Evolutionary conservation across 1,284 basidiomycete species (phyloP).

Genomic region (Melanopsichium pennsylvanicum): DNA sequence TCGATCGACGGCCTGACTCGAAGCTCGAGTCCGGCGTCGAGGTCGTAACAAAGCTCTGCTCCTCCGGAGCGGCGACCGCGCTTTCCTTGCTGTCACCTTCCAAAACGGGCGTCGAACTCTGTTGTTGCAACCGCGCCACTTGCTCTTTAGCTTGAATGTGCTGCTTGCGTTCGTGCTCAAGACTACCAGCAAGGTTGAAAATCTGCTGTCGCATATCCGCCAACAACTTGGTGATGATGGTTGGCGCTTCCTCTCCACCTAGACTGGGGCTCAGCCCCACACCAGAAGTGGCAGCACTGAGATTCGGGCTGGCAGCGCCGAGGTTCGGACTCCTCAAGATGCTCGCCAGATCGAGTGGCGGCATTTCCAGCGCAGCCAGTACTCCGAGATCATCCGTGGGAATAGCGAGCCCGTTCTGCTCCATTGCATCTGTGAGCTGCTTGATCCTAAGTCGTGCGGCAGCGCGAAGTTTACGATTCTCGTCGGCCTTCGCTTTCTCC

Average conservation of each 20-base stretch:
- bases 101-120: not conserved
- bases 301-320: constrained; percentile 33
- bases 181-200: constrained; percentile 60
- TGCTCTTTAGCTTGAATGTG: constrained; percentile 52
- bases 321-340: constrained; percentile 47
- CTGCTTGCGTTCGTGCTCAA: constrained; percentile 61
- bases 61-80: not conserved
- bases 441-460: constrained; percentile 48
- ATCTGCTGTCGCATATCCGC: constrained; percentile 65
- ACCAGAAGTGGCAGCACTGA: constrained; percentile 4
- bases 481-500: constrained; percentile 53
- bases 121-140: constrained; percentile 30
- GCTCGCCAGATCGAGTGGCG: constrained; percentile 30
- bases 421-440: constrained; percentile 43
- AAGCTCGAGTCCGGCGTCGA: constrained; percentile 7
- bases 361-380: constrained; percentile 30
- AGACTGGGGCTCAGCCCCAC: constrained; percentile 49
- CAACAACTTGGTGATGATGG: constrained; percentile 60
- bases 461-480: constrained; percentile 39
- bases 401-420: constrained; percentile 16
- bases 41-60: constrained; percentile 19
- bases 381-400: constrained; percentile 43
- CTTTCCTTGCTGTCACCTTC: not conserved
- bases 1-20: constrained; percentile 20
- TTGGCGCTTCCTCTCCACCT: constrained; percentile 29